These are phyloP conservation scores for Scutellaria minor DNA, from an alignment of 257 asterid genomes.

Conservation along the genomic window DNA sequence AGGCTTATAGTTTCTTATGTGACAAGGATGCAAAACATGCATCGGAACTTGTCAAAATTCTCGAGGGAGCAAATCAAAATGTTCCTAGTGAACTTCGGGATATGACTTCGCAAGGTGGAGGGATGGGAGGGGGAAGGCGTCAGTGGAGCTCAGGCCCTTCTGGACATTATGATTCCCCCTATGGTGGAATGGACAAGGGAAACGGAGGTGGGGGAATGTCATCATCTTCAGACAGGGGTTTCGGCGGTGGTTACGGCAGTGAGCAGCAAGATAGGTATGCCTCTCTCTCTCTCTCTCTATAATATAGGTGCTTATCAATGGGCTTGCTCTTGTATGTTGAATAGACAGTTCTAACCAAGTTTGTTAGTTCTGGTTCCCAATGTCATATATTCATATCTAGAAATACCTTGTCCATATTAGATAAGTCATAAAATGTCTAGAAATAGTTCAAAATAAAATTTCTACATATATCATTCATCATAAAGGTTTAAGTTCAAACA, in stretches of 20 bases:
- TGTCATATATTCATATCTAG: too few species aligned
- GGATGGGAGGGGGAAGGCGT: slow-evolving; percentile 73
- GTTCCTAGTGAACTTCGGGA: slow-evolving; percentile 80
- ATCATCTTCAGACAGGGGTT: slow-evolving; percentile 40
- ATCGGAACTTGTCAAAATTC: slow-evolving; percentile 73
- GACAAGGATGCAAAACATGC: slow-evolving; percentile 81
- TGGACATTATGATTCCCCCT: slow-evolving; percentile 59
- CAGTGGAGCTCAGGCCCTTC: slow-evolving; percentile 72
- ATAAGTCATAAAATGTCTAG: too few species aligned
- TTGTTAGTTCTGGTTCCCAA: too few species aligned
- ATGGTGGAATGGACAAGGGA: slow-evolving; percentile 62
- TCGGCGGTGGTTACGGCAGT: slow-evolving; percentile 40
- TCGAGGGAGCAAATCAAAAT: slow-evolving; percentile 85
- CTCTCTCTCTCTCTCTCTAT: not conserved
- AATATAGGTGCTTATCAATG: not conserved
- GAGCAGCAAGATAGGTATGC: slow-evolving; percentile 60
- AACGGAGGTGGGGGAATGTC: slow-evolving; percentile 52
- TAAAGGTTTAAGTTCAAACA: too few species aligned
- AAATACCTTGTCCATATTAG: too few species aligned
- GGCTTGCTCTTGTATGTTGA: slow-evolving; percentile 1
- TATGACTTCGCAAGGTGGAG: slow-evolving; percentile 78
- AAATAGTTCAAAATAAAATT: too few species aligned
- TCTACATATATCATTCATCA: too few species aligned
- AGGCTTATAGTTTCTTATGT: slow-evolving; percentile 73
- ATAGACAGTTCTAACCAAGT: too few species aligned